Percentiles rank a stretch among this genome's conserved stretches.
Conservation (phyloP, 805 yeast species). For the Diddensiella transvaalensis region DNA sequence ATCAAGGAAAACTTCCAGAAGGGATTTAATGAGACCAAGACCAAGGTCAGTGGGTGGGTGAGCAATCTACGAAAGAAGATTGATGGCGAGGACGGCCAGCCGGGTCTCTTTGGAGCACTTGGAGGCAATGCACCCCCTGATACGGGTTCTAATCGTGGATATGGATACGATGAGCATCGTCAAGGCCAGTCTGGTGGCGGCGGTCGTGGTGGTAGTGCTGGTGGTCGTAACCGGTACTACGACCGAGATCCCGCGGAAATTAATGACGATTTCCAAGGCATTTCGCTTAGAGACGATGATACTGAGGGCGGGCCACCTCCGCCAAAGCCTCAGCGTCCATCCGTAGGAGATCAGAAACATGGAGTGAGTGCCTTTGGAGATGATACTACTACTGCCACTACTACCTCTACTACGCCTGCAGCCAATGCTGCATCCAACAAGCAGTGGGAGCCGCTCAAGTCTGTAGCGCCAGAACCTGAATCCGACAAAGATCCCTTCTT, state of each 20-base stretch:
- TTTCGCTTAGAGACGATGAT: constrained; percentile 42
- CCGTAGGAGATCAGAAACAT: constrained; percentile 8
- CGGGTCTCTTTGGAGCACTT: constrained; percentile 22
- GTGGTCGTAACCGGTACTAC: constrained; percentile 10
- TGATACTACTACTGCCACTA: constrained; percentile 7
- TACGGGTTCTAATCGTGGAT: constrained; percentile 1
- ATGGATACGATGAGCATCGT: constrained; percentile 8
- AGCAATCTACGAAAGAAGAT: constrained; percentile 57
- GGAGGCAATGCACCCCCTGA: constrained; percentile 18
- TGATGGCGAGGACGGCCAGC: constrained; percentile 36
- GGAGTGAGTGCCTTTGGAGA: constrained; percentile 26
- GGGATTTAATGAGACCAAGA: constrained; percentile 77
- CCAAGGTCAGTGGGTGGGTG: constrained; percentile 75
- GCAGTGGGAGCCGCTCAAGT: constrained; percentile 45
- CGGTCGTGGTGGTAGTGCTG: background rate
- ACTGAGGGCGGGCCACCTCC: constrained; percentile 13
- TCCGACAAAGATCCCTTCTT: constrained; percentile 46
- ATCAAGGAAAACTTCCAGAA: constrained; percentile 64
- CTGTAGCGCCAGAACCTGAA: constrained; percentile 40
- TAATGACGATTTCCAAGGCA: constrained; percentile 47
- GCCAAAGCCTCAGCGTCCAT: constrained; percentile 4
- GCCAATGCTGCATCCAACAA: constrained; percentile 2
- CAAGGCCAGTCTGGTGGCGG: constrained; percentile 3
- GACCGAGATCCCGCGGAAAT: constrained; percentile 58
- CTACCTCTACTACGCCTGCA: background rate